phyloP scores from a whole-genome alignment of 2,329 filamentous ascomycete species.

The Aspergillus aculeatinus region DNA sequence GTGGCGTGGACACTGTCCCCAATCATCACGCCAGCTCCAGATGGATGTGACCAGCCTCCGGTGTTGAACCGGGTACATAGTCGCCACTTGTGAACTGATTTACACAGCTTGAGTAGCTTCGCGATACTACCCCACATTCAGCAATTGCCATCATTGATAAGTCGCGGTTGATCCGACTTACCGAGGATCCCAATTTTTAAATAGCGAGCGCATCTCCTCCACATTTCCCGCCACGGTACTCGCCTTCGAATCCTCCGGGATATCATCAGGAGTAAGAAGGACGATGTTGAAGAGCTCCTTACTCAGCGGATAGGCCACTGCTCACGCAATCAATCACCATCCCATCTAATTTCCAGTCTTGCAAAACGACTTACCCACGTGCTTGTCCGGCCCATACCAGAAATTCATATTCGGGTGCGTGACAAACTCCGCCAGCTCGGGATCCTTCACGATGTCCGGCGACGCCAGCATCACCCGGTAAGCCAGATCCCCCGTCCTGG shows the following conservation, averaged over 20 bases:
- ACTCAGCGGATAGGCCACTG: background rate
- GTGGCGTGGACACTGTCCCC: conserved; percentile 69
- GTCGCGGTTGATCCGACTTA: conserved; percentile 15
- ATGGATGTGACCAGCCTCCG: conserved; percentile 55
- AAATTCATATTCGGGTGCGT: conserved; percentile 31
- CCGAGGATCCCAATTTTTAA: conserved; percentile 38
- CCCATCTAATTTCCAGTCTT: background rate
- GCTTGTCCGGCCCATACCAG: conserved; percentile 37
- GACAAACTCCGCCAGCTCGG: conserved; percentile 28
- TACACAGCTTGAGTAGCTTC: conserved; percentile 27
- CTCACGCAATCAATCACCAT: background rate
- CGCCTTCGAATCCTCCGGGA: conserved; percentile 23
- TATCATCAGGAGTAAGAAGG: conserved; percentile 28
- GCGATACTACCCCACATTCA: conserved; percentile 17
- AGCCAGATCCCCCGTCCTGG: conserved; percentile 37
- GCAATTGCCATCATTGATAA: background rate
- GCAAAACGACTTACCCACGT: conserved; percentile 18
- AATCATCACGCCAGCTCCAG: conserved; percentile 55
- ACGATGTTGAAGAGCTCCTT: conserved; percentile 37
- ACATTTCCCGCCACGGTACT: conserved; percentile 31
- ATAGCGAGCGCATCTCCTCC: conserved; percentile 38
- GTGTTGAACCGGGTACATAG: conserved; percentile 59
- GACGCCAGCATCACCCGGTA: conserved; percentile 37
- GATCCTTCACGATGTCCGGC: conserved; percentile 28
- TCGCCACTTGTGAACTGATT: conserved; percentile 61